Conservation (phyloP, 345 rosid species). For the Eucalyptus marginata region DNA sequence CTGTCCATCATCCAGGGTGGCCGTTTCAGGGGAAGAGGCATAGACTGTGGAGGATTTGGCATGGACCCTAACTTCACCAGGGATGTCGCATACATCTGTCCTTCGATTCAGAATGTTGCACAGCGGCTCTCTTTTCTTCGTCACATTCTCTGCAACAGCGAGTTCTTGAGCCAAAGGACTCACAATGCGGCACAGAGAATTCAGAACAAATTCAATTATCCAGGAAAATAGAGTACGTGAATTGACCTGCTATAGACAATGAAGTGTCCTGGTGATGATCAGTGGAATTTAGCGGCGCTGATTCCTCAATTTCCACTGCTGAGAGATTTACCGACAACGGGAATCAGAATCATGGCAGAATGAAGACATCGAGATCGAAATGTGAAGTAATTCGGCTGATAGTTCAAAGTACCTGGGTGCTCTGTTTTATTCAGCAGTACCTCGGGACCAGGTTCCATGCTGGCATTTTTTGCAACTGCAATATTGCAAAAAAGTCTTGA, state of each 20-base stretch:
- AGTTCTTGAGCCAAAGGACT: background rate
- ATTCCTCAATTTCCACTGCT: background rate
- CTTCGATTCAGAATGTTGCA: conserved; percentile 5
- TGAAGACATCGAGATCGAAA: background rate
- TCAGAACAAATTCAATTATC: background rate
- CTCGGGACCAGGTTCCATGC: background rate
- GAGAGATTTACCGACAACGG: background rate
- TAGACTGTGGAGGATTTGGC: conserved; percentile 4
- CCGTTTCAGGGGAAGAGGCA: background rate
- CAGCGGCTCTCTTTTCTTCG: background rate
- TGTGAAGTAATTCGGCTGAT: background rate
- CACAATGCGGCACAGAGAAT: background rate
- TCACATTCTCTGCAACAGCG: background rate
- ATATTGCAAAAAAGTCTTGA: background rate
- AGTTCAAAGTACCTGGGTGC: background rate
- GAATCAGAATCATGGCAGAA: background rate
- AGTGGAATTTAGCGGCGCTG: background rate
- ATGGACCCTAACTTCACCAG: conserved; percentile 8
- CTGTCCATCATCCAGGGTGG: background rate
- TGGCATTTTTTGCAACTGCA: background rate
- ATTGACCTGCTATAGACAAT: background rate
- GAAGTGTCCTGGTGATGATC: background rate
- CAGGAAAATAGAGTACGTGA: background rate
- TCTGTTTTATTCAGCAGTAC: background rate
- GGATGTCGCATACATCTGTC: conserved; percentile 10